Percentiles rank a stretch among this genome's conserved stretches.
phyloP scores from a whole-genome alignment of 169 alveolate species.

The Blepharisma undulans region DNA sequence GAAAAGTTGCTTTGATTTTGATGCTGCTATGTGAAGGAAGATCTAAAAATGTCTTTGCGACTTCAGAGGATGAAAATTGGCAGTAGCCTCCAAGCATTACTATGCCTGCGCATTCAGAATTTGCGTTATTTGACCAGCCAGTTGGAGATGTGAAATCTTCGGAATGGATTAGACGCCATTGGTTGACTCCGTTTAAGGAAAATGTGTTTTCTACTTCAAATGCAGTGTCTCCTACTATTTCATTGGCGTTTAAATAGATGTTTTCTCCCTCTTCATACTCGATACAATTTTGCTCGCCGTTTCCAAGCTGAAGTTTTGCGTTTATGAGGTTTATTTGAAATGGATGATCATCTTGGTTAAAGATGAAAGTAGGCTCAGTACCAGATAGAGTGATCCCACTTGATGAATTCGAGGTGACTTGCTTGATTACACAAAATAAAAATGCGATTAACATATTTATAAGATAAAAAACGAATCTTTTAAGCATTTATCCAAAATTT shows the following conservation, averaged over 20 bases:
- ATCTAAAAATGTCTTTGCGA: conserved; percentile 44
- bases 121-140: conserved; percentile 61
- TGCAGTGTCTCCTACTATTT: conserved; percentile 22
- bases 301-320: not conserved
- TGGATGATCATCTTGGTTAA: not conserved
- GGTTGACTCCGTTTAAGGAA: conserved; percentile 23
- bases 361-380: not conserved
- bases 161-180: conserved; percentile 36
- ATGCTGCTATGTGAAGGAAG: conserved; percentile 55
- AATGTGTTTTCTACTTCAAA: not conserved
- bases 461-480: not conserved
- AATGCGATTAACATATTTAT: not conserved
- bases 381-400: conserved; percentile 15
- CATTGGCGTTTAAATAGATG: not conserved
- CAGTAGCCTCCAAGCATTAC: conserved; percentile 71
- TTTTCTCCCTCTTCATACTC: conserved; percentile 9
- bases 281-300: not conserved
- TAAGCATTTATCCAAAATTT: not conserved
- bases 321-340: not conserved
- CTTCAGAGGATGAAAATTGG: conserved; percentile 53
- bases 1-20: conserved; percentile 52
- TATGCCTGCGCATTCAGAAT: conserved; percentile 55
- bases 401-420: not conserved
- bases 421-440: not conserved
- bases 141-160: conserved; percentile 41